Evolutionary conservation across 2,329 filamentous ascomycete species (phyloP).

Genomic region (Sporothrix dimorphospora): DNA sequence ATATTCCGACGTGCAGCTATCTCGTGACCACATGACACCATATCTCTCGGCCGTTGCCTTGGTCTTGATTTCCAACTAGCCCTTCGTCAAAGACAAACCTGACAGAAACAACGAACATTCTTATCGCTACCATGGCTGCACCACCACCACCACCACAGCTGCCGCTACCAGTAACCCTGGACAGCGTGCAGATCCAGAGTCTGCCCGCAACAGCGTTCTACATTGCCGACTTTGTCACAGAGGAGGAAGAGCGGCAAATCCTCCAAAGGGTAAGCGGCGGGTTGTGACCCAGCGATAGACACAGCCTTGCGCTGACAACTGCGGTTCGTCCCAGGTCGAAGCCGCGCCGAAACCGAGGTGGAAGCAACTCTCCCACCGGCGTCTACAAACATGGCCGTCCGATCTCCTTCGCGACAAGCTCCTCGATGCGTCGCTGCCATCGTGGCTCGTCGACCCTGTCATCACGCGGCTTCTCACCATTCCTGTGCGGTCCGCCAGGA

Average conservation of each 20-base stretch:
- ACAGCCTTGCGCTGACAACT: conserved; percentile 11
- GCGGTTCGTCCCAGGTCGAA: conserved; percentile 48
- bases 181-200: conserved; percentile 53
- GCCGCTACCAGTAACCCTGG: conserved; percentile 52
- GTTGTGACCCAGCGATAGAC: not conserved
- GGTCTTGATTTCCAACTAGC: conserved; percentile 4
- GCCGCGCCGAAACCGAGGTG: conserved; percentile 75
- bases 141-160: not conserved
- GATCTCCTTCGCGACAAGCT: conserved; percentile 78
- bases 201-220: conserved; percentile 76
- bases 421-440: conserved; percentile 71
- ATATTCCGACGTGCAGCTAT: not conserved
- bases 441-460: conserved; percentile 74
- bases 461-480: conserved; percentile 63
- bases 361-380: conserved; percentile 85
- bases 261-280: conserved; percentile 65
- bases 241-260: conserved; percentile 71
- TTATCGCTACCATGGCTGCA: conserved; percentile 23
- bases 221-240: conserved; percentile 79
- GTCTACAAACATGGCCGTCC: conserved; percentile 89
- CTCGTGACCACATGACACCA: conserved; percentile 15
- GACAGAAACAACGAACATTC: not conserved
- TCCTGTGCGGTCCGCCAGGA: conserved; percentile 39
- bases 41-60: conserved; percentile 7
- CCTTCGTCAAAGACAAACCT: not conserved